These are phyloP conservation scores for Trichophaea hybrida DNA, from an alignment of 2,329 filamentous ascomycete genomes.

Conservation along the genomic window DNA sequence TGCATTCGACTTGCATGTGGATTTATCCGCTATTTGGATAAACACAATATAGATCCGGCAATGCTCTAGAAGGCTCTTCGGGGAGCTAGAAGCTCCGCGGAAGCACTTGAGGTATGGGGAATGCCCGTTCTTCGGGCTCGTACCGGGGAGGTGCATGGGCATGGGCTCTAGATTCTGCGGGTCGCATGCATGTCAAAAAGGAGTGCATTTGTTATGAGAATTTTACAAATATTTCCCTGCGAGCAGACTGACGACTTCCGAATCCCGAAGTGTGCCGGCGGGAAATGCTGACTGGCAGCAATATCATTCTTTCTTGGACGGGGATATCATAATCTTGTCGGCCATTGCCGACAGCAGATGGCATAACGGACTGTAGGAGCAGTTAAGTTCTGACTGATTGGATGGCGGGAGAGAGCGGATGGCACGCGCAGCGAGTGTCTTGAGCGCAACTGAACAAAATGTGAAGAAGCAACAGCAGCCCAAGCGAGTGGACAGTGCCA, in stretches of 20 bases:
- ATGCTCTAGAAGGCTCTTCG: not conserved
- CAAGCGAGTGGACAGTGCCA: no score
- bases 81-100: not conserved
- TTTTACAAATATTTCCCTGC: not conserved
- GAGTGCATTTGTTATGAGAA: constrained; percentile 14
- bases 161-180: not conserved
- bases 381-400: no score
- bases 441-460: no score
- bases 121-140: not conserved
- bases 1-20: not conserved
- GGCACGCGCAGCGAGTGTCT: no score
- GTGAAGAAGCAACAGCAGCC: no score
- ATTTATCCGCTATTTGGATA: not conserved
- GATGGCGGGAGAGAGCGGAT: no score
- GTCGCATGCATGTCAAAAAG: constrained; percentile 11
- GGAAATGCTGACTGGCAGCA: no score
- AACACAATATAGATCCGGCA: not conserved
- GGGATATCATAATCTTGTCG: no score
- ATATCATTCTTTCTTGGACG: no score
- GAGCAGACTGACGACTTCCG: not conserved
- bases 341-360: no score
- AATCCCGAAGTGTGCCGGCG: not conserved
- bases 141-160: not conserved
- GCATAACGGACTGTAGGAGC: no score
- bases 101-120: not conserved